Evolutionary conservation across 75 land plant genomes (phyloP), one percentile per base, ranked within the genome.

Genomic region (Sequoiadendron giganteum): DNA sequence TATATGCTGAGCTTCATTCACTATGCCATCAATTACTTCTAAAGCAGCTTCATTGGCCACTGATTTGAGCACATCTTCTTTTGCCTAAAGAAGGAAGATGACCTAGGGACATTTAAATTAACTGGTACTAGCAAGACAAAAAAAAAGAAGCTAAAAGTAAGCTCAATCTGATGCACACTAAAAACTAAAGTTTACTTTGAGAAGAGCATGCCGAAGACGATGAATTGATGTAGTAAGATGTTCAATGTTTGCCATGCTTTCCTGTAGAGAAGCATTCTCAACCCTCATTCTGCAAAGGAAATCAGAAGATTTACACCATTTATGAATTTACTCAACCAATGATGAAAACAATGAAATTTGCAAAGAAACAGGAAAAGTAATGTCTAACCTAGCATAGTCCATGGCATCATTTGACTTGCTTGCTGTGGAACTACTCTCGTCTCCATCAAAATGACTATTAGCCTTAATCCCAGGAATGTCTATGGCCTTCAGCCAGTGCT

Each of bases 221-320:
- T 91, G 95, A 85, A 94, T 88, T 42, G 95, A 91, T 79, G 95
- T 89, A 14, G 93, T 93, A 25, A 98, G 92, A 84, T 92, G 96
- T 87, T 94, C 97, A 86, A 98, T 90, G 83, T 90, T 93, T 87
- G 95, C 88, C 49, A 98, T 88, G 89, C 96, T 95, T 88, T 98
- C 99, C 86, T 91, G 94, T 52, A 98, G 94, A 8, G 95, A 90
- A 45, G 96, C 99, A 95, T 94, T 94, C 90, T 98, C 99, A 86
- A 94, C 92, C 90, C 89, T 93, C 87, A 96, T 91, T 83, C 99
- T 98, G 88, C 83, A 91, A 68, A 49, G 78, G 45, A 76, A 70
- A 84, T 34, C 42, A 54, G 55, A 43, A 58, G 38, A 84, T 30
- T 28, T 48, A 42, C 88, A 38, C 19, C 18, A 86, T 54, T 49